phyloP scores from a whole-genome alignment of 2,329 filamentous ascomycete genomes.

The Arthrinium puccinioides region DNA sequence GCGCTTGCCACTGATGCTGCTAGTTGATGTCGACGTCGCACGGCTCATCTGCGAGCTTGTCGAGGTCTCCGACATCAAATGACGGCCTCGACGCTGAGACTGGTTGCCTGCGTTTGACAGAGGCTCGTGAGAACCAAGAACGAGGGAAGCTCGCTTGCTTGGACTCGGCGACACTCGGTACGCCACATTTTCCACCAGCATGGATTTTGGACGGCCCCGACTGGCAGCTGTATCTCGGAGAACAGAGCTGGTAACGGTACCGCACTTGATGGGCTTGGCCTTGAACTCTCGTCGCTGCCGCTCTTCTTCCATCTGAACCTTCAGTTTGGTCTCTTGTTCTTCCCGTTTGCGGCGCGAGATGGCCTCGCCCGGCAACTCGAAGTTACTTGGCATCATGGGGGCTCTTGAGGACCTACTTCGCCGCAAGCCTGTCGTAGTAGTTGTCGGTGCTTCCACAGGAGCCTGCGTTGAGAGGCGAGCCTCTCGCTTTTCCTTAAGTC shows the following conservation, averaged over 20 bases:
- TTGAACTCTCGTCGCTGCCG: slow-evolving; percentile 56
- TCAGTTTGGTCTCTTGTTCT: slow-evolving; percentile 44
- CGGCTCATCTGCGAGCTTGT: slow-evolving; percentile 20
- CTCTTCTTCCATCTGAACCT: slow-evolving; percentile 52
- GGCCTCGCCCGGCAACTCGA: slow-evolving; percentile 58
- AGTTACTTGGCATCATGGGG: slow-evolving; percentile 46
- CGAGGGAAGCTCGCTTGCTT: slow-evolving; percentile 20
- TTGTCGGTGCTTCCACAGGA: slow-evolving; percentile 14
- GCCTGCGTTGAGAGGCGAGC: slow-evolving; percentile 33
- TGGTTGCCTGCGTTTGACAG: slow-evolving; percentile 22
- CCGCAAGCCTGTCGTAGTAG: slow-evolving; percentile 22
- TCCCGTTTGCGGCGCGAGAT: slow-evolving; percentile 49
- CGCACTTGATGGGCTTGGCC: slow-evolving; percentile 47
- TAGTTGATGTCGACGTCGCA: slow-evolving; percentile 38
- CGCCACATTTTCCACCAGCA: slow-evolving; percentile 17
- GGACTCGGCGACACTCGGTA: slow-evolving; percentile 9
- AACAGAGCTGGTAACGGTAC: slow-evolving; percentile 28
- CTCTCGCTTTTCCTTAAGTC: slow-evolving; percentile 46
- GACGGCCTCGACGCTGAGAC: slow-evolving; percentile 18
- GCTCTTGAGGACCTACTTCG: slow-evolving; percentile 43
- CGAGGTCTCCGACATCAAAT: slow-evolving; percentile 9
- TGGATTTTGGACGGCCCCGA: slow-evolving; percentile 41
- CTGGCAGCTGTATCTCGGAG: slow-evolving; percentile 53
- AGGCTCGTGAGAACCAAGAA: slow-evolving; percentile 20
- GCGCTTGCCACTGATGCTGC: slow-evolving; percentile 35